Evolutionary conservation across 2,329 filamentous ascomycete genomes (phyloP).

Genomic region (Fusarium sp.): DNA sequence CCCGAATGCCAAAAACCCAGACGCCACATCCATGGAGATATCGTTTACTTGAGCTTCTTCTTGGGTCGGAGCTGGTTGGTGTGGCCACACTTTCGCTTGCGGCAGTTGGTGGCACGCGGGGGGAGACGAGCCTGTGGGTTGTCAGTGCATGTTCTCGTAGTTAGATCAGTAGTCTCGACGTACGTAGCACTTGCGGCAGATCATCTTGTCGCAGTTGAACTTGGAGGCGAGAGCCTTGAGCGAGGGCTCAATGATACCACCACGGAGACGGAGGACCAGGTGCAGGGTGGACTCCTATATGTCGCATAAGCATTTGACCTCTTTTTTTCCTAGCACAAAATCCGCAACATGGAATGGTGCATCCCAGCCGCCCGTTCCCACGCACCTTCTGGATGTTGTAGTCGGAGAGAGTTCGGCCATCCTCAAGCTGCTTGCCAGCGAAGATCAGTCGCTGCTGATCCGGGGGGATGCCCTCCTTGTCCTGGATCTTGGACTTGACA

Average conservation of each 20-base stretch:
- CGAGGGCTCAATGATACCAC: conserved; percentile 99
- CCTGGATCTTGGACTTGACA: conserved; percentile 99
- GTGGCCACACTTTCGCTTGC: conserved; percentile 99
- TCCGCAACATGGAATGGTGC: not conserved
- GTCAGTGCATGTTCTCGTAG: not conserved
- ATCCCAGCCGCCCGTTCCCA: conserved; percentile 37
- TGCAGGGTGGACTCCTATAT: conserved; percentile 94
- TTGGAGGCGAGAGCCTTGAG: conserved; percentile 98
- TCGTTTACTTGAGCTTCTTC: conserved; percentile 95
- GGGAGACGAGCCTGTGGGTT: conserved; percentile 80
- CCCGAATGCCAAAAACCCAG: conserved; percentile 58
- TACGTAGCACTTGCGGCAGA: conserved; percentile 99
- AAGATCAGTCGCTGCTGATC: conserved; percentile 99
- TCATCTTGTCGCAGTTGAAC: conserved; percentile 99
- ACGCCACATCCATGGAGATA: conserved; percentile 59
- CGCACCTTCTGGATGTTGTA: conserved; percentile 99
- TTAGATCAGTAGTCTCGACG: conserved; percentile 53
- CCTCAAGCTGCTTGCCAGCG: conserved; percentile 98
- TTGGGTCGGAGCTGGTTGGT: conserved; percentile 99
- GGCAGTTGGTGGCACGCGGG: conserved; percentile 99
- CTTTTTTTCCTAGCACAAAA: not conserved
- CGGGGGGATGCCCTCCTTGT: conserved; percentile 98
- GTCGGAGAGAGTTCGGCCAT: conserved; percentile 95
- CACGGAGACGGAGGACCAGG: conserved; percentile 97
- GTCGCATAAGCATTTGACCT: conserved; percentile 47